Evolutionary conservation across 1,284 basidiomycete genomes (phyloP).

Genomic region (Phylloporus gajari): DNA sequence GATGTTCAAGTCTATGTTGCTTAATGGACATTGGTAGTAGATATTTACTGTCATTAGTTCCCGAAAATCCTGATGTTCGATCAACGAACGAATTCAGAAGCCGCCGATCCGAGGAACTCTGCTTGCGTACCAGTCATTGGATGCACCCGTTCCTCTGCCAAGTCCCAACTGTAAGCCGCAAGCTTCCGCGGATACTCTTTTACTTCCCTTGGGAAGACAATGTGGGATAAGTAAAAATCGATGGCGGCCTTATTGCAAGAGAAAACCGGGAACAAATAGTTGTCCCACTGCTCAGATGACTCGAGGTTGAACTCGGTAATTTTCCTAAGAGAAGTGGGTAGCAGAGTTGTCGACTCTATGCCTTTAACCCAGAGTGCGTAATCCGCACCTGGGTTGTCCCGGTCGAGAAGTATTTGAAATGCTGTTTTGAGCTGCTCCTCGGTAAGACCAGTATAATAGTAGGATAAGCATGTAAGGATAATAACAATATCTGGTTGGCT

Average conservation of each 20-base stretch:
- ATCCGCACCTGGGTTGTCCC: conserved; percentile 53
- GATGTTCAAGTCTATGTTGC: conserved; percentile 26
- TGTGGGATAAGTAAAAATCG: conserved; percentile 57
- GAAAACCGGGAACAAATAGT: conserved; percentile 48
- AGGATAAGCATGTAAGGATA: conserved; percentile 57
- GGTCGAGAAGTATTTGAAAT: conserved; percentile 50
- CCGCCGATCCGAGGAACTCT: too few species aligned
- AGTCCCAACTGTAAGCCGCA: conserved; percentile 60
- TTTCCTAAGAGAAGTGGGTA: too few species aligned
- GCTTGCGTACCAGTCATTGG: conserved; percentile 18
- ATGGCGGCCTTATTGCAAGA: conserved; percentile 50
- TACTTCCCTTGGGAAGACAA: conserved; percentile 34
- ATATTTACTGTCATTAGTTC: conserved; percentile 27
- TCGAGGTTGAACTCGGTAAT: conserved; percentile 53
- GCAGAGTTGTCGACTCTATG: conserved; percentile 29
- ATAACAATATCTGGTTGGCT: conserved; percentile 62
- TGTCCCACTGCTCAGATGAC: conserved; percentile 48
- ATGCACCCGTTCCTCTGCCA: conserved; percentile 45
- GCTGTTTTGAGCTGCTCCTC: conserved; percentile 47
- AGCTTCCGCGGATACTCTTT: conserved; percentile 59
- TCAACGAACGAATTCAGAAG: not conserved
- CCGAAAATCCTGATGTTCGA: conserved; percentile 26
- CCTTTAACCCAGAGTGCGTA: conserved; percentile 54
- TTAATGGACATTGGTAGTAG: conserved; percentile 21
- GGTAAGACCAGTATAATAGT: conserved; percentile 59